Conservation (phyloP, 306 rosid species). For the Vachellia collinsii region DNA sequence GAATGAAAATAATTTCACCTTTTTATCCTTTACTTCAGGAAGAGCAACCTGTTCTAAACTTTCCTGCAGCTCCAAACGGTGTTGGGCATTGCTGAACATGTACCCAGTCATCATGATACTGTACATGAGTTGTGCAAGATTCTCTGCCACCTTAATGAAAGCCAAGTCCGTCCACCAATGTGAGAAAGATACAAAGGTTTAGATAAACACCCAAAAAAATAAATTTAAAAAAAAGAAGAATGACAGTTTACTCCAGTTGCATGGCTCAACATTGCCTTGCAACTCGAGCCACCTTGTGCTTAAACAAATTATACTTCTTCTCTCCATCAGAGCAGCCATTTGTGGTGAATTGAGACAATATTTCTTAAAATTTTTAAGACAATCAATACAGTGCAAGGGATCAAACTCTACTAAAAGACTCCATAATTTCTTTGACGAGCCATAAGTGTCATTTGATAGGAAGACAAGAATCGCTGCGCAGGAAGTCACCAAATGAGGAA, state of each 20-base stretch:
- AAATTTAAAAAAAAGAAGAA: neutral
- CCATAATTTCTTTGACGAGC: neutral
- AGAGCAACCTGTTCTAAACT: constrained; percentile 93
- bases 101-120: constrained; percentile 98
- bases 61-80: constrained; percentile 92
- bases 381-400: neutral
- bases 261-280: constrained; percentile 17
- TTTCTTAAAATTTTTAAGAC: neutral
- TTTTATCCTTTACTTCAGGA: constrained; percentile 75
- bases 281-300: constrained; percentile 27
- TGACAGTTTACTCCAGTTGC: constrained; percentile 11
- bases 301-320: neutral
- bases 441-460: neutral
- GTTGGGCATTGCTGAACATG: constrained; percentile 93
- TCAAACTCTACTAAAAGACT: constrained; percentile 7
- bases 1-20: constrained; percentile 51
- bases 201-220: constrained; percentile 16
- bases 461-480: neutral
- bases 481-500: neutral
- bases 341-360: neutral
- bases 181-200: constrained; percentile 11
- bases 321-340: constrained; percentile 19
- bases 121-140: constrained; percentile 98
- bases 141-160: constrained; percentile 88
- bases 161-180: constrained; percentile 34